A percentile compares a stretch with the other conserved stretches of the same genome.
These are phyloP conservation scores for Pyrenochaeta sp. DNA, from an alignment of 2,329 filamentous ascomycete genomes.

Conservation along the genomic window DNA sequence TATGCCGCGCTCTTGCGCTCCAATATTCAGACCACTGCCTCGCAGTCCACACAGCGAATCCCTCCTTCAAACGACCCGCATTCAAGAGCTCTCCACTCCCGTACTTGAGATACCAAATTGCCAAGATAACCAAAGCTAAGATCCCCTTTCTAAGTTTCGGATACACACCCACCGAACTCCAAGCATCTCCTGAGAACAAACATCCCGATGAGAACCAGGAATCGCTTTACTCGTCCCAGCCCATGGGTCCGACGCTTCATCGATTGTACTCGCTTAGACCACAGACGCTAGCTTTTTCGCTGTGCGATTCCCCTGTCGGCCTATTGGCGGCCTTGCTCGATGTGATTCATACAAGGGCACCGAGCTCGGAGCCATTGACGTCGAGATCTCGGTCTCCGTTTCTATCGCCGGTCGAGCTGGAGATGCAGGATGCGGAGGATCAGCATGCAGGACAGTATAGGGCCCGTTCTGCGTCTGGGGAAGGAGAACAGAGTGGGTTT, in stretches of 20 bases:
- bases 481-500: constrained; percentile 5
- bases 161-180: constrained; percentile 62
- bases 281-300: constrained; percentile 46
- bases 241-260: constrained; percentile 25
- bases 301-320: constrained; percentile 50
- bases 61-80: constrained; percentile 61
- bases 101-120: constrained; percentile 65
- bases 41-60: constrained; percentile 68
- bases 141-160: constrained; percentile 61
- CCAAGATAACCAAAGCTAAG: constrained; percentile 48
- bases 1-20: constrained; percentile 57
- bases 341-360: constrained; percentile 34
- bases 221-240: constrained; percentile 2
- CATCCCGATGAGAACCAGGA: background rate
- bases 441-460: constrained; percentile 11
- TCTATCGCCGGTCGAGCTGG: constrained; percentile 38
- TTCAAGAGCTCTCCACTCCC: constrained; percentile 53
- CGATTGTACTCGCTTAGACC: constrained; percentile 41
- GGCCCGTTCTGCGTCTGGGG: constrained; percentile 2
- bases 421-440: constrained; percentile 27
- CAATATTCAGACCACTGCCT: constrained; percentile 60
- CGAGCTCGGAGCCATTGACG: constrained; percentile 13
- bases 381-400: constrained; percentile 39
- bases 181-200: constrained; percentile 1
- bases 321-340: constrained; percentile 44